These are phyloP conservation scores for Circinella minor DNA, from an alignment of 371 early-diverging fungal species.

Conservation along the genomic window DNA sequence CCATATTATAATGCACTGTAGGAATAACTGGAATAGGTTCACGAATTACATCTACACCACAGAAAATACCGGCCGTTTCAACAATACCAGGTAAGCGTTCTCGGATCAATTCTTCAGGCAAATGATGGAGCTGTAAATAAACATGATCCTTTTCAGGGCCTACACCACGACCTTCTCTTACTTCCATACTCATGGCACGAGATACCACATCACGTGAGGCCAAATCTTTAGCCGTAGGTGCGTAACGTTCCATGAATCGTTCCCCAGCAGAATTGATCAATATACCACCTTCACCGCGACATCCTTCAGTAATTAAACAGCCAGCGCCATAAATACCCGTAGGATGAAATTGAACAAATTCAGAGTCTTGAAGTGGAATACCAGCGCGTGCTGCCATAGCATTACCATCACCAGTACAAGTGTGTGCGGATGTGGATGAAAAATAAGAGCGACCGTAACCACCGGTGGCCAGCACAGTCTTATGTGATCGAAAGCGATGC, in stretches of 20 bases:
- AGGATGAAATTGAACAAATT: constrained; percentile 98
- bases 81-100: constrained; percentile 98
- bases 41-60: constrained; percentile 98
- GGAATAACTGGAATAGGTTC: constrained; percentile 98
- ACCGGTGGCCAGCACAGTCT: constrained; percentile 98
- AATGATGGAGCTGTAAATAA: constrained; percentile 93
- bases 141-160: constrained; percentile 97
- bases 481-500: constrained; percentile 96
- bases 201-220: constrained; percentile 98
- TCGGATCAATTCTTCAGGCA: constrained; percentile 91
- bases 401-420: constrained; percentile 98
- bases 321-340: constrained; percentile 98
- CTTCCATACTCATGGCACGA: constrained; percentile 97
- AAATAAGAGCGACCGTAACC: constrained; percentile 99
- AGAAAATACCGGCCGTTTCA: constrained; percentile 97
- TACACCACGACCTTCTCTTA: constrained; percentile 97
- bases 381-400: constrained; percentile 94
- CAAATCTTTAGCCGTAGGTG: constrained; percentile 97
- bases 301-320: constrained; percentile 97
- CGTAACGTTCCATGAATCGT: constrained; percentile 99
- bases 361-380: constrained; percentile 93
- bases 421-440: constrained; percentile 98
- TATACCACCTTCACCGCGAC: constrained; percentile 97
- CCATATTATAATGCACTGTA: constrained; percentile 99
- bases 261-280: constrained; percentile 91